These are phyloP conservation scores for Linaria vulgaris DNA, from an alignment of 257 asterid species.

Conservation along the genomic window DNA sequence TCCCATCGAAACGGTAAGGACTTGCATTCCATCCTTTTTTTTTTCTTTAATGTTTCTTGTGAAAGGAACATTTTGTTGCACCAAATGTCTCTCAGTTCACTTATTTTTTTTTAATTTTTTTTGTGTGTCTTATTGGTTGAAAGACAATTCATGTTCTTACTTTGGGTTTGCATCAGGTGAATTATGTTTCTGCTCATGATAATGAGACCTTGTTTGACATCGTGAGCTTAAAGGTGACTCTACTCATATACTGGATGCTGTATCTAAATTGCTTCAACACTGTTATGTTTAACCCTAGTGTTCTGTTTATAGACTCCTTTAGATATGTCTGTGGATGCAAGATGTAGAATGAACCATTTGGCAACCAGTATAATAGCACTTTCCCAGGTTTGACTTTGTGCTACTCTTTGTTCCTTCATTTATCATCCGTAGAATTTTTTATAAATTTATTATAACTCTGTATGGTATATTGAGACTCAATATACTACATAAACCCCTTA, in stretches of 20 bases:
- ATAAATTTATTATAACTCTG: no score
- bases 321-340: constrained; percentile 64
- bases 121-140: constrained; percentile 7
- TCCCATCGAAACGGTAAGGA: constrained; percentile 82
- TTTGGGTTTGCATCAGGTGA: constrained; percentile 48
- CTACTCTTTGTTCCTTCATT: not conserved
- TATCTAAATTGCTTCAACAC: constrained; percentile 2
- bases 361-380: constrained; percentile 87
- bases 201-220: constrained; percentile 91
- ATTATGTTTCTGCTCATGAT: constrained; percentile 97
- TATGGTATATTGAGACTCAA: not conserved
- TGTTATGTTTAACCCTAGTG: constrained; percentile 24
- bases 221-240: constrained; percentile 75
- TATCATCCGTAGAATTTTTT: no score
- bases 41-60: no score
- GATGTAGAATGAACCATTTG: constrained; percentile 95
- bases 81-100: constrained; percentile 6
- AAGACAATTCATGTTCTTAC: constrained; percentile 1
- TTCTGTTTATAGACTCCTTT: constrained; percentile 57
- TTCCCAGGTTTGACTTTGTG: constrained; percentile 68
- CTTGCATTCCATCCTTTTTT: constrained; percentile 1
- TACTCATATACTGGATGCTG: not conserved
- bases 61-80: not conserved
- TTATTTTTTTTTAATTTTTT: not conserved
- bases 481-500: no score